Percentiles rank a stretch among this genome's conserved stretches.
Conservation (phyloP, 208 protist genomes). For the Lotmaria passim region DNA sequence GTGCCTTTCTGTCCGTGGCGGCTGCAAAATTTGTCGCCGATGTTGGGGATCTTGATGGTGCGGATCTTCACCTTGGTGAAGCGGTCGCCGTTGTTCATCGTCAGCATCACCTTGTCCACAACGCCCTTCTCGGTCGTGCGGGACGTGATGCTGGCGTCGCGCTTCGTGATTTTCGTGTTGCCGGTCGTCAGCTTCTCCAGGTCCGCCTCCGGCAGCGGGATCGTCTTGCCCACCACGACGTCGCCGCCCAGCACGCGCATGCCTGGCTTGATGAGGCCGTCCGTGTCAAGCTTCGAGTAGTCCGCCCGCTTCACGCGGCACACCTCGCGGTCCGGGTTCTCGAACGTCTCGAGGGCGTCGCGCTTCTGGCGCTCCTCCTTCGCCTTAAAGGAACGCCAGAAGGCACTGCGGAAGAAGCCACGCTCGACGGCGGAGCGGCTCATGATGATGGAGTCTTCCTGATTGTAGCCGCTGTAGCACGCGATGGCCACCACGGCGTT, state of each 20-base stretch:
- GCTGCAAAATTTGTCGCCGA: conserved; percentile 99
- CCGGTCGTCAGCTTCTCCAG: conserved; percentile 69
- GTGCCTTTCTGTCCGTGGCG: conserved; percentile 99
- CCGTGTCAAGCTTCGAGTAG: conserved; percentile 97
- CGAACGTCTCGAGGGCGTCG: conserved; percentile 90
- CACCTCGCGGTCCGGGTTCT: conserved; percentile 91
- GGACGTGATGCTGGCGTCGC: conserved; percentile 85
- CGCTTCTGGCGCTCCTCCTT: conserved; percentile 83
- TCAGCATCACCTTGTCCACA: conserved; percentile 96
- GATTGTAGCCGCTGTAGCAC: conserved; percentile 99
- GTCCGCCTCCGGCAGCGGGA: conserved; percentile 43
- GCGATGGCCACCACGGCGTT: conserved; percentile 99
- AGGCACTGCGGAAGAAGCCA: conserved; percentile 96
- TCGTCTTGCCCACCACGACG: conserved; percentile 95
- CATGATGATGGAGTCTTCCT: conserved; percentile 99
- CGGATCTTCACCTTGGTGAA: conserved; percentile 96
- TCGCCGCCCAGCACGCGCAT: conserved; percentile 87
- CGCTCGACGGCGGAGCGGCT: conserved; percentile 98
- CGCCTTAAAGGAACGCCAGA: conserved; percentile 87
- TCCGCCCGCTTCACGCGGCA: conserved; percentile 81
- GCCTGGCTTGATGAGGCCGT: conserved; percentile 94
- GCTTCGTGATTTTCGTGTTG: conserved; percentile 79
- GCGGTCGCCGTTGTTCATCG: conserved; percentile 90
- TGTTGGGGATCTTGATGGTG: conserved; percentile 95
- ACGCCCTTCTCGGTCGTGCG: conserved; percentile 90